Evolutionary conservation across 495 filamentous ascomycete species (phyloP).

Genomic region (Pyrenula aspistea): DNA sequence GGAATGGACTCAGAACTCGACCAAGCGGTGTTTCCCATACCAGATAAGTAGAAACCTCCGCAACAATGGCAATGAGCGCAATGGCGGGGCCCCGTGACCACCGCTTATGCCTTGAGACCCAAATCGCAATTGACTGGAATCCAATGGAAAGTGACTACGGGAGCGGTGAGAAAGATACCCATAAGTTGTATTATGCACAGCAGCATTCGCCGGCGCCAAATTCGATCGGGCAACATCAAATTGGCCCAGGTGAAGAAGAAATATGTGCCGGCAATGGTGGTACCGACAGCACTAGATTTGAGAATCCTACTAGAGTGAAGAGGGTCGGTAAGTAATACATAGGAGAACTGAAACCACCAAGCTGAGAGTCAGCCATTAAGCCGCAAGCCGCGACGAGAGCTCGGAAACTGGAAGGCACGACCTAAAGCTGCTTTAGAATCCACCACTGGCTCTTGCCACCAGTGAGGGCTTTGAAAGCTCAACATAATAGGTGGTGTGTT

Average conservation of each 20-base stretch:
- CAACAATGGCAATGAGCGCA: slow-evolving; percentile 32
- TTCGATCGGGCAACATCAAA: no score
- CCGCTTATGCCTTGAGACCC: slow-evolving; percentile 28
- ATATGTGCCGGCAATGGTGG: no score
- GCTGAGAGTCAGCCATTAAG: slow-evolving; percentile 37
- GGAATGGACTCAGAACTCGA: slow-evolving; percentile 38
- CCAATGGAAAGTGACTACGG: no score
- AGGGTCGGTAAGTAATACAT: no score
- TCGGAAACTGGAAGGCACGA: slow-evolving; percentile 27
- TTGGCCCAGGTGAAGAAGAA: no score
- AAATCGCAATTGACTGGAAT: no score
- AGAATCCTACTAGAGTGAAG: no score
- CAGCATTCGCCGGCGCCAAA: no score
- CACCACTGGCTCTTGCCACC: slow-evolving; percentile 19
- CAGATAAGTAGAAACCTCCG: slow-evolving; percentile 32
- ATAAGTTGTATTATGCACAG: no score
- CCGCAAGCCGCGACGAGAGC: slow-evolving; percentile 38
- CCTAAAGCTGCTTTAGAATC: slow-evolving; percentile 33
- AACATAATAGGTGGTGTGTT: slow-evolving; percentile 22
- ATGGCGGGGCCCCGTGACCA: slow-evolving; percentile 34
- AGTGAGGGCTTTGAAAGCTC: slow-evolving; percentile 23
- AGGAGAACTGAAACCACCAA: no score
- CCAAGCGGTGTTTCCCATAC: slow-evolving; percentile 38
- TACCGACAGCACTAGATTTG: no score
- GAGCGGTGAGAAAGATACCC: no score